Percentiles rank a stretch among this genome's conserved stretches.
Evolutionary conservation across 441 rosid species (phyloP).

Genomic region (Bocquillonia castaneifolia): DNA sequence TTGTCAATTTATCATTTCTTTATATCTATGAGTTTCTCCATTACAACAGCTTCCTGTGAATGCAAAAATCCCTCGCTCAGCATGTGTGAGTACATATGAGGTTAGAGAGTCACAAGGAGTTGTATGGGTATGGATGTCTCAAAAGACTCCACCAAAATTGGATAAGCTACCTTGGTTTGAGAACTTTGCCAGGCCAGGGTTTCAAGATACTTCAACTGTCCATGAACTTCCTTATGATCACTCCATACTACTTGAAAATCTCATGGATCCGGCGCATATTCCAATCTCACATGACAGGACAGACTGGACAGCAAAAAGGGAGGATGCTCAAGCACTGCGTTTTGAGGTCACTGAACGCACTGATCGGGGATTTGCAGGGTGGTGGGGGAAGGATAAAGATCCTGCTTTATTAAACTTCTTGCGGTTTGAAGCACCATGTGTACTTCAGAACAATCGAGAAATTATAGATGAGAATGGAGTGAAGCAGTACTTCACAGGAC

Average conservation of each 20-base stretch:
- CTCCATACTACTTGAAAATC: conserved; percentile 86
- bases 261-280: conserved; percentile 93
- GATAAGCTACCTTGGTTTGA: conserved; percentile 84
- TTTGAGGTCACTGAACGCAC: conserved; percentile 71
- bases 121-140: conserved; percentile 93
- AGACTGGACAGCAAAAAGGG: conserved; percentile 76
- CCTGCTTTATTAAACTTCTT: conserved; percentile 44
- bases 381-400: conserved; percentile 79
- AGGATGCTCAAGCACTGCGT: conserved; percentile 71
- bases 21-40: conserved; percentile 1
- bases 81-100: conserved; percentile 63
- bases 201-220: conserved; percentile 57
- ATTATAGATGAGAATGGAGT: conserved; percentile 53
- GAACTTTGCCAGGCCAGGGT: conserved; percentile 68
- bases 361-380: conserved; percentile 76
- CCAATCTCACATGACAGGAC: conserved; percentile 93
- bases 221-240: conserved; percentile 95
- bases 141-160: conserved; percentile 50
- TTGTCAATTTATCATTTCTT: neutral
- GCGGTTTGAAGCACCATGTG: conserved; percentile 76
- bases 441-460: conserved; percentile 67
- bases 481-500: conserved; percentile 63
- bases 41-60: conserved; percentile 67
- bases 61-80: conserved; percentile 70
- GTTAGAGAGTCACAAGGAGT: conserved; percentile 87